Conservation (phyloP, 176 grass and related monocot species). For the Otatea glauca region DNA sequence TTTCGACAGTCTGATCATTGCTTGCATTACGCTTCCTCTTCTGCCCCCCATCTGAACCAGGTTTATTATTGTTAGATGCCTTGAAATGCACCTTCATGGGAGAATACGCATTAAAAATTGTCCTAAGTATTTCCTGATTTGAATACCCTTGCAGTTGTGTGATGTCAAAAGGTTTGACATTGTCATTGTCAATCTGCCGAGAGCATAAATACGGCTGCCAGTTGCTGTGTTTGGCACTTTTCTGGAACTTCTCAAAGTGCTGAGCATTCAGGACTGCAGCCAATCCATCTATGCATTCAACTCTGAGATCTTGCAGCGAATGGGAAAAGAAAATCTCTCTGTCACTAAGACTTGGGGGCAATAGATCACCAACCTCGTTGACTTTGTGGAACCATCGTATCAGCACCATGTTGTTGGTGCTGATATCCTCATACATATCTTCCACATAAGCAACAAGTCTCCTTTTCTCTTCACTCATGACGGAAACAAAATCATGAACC, state of each 20-base stretch:
- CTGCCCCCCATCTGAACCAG: slow-evolving; percentile 29
- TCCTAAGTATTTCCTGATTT: slow-evolving; percentile 57
- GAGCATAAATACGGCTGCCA: slow-evolving; percentile 56
- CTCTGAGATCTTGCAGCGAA: slow-evolving; percentile 60
- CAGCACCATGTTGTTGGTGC: slow-evolving; percentile 55
- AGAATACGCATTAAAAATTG: slow-evolving; percentile 33
- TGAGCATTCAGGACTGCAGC: slow-evolving; percentile 54
- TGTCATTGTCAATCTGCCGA: slow-evolving; percentile 51
- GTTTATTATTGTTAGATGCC: slow-evolving; percentile 26
- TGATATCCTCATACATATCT: slow-evolving; percentile 64
- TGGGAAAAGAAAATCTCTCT: slow-evolving; percentile 67
- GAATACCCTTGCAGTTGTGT: slow-evolving; percentile 61
- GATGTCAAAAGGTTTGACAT: slow-evolving; percentile 58
- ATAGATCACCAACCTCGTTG: slow-evolving; percentile 43
- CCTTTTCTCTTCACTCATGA: slow-evolving; percentile 54
- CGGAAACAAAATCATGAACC: slow-evolving; percentile 74
- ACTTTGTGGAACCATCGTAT: slow-evolving; percentile 65
- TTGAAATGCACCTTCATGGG: slow-evolving; percentile 43
- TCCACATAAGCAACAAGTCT: slow-evolving; percentile 63
- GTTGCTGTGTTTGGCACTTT: background rate
- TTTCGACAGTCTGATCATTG: background rate
- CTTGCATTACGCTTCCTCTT: slow-evolving; percentile 40
- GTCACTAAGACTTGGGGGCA: slow-evolving; percentile 44
- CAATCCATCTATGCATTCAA: slow-evolving; percentile 64
- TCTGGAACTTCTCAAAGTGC: slow-evolving; percentile 62